Conservation (phyloP, 495 filamentous ascomycete genomes). For the Hypoxylon intermedium region DNA sequence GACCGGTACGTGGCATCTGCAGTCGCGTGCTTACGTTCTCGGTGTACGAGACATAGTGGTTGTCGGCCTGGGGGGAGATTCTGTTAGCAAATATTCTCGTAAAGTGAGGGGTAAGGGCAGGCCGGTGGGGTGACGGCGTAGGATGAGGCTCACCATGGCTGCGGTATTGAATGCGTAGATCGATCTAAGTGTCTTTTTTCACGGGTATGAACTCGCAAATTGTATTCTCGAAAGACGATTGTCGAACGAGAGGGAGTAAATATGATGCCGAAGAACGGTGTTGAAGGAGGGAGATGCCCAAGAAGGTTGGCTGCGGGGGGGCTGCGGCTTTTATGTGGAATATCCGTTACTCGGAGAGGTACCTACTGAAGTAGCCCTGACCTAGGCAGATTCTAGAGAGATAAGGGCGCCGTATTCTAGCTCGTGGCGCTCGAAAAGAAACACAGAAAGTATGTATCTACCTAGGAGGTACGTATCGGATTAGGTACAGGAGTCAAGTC, state of each 20-base stretch:
- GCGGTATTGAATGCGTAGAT: slow-evolving; percentile 31
- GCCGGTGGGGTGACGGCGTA: slow-evolving; percentile 38
- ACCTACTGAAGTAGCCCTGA: not conserved
- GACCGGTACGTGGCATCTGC: slow-evolving; percentile 6
- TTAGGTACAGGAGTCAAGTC: not conserved
- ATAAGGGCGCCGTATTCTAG: not conserved
- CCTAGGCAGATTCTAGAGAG: not conserved
- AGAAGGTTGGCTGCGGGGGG: slow-evolving; percentile 28
- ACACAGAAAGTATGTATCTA: too few species aligned
- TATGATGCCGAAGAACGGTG: not conserved
- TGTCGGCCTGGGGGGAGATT: slow-evolving; percentile 61
- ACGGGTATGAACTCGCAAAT: slow-evolving; percentile 10
- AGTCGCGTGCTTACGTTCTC: slow-evolving; percentile 58
- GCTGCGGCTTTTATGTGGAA: slow-evolving; percentile 39
- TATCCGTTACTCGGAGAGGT: slow-evolving; percentile 22
- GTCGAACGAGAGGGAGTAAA: slow-evolving; percentile 7
- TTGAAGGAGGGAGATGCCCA: not conserved
- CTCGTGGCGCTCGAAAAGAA: not conserved
- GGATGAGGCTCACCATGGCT: slow-evolving; percentile 41
- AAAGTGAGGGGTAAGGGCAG: slow-evolving; percentile 37
- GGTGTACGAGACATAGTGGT: slow-evolving; percentile 66
- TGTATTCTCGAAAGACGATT: slow-evolving; percentile 13
- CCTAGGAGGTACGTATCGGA: too few species aligned
- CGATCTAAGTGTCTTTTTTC: slow-evolving; percentile 19
- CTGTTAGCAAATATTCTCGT: slow-evolving; percentile 51